These are phyloP conservation scores for Obelidium mucronatum DNA, from an alignment of 192 early-diverging fungal species.

Conservation along the genomic window DNA sequence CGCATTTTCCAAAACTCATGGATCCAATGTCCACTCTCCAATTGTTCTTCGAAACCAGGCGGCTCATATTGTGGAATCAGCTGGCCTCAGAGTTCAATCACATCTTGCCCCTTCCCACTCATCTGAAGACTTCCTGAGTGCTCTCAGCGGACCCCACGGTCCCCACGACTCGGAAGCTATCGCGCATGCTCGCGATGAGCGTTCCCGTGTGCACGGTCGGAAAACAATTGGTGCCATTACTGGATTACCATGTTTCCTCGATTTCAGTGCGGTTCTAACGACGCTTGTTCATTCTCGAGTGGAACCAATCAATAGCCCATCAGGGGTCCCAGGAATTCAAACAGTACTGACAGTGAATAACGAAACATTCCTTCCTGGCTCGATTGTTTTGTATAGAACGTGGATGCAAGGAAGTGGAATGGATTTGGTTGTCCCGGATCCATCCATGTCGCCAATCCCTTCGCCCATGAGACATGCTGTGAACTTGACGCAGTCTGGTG, in stretches of 20 bases:
- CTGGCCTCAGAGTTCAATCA: constrained; percentile 41
- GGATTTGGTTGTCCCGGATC: constrained; percentile 35
- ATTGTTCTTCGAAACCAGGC: constrained; percentile 56
- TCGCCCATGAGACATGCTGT: constrained; percentile 3
- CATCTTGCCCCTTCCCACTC: constrained; percentile 27
- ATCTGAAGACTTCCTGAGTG: background rate
- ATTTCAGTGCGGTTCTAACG: constrained; percentile 45
- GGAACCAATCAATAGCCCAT: constrained; percentile 11
- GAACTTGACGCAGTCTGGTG: background rate
- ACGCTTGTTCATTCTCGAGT: constrained; percentile 35
- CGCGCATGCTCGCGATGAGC: constrained; percentile 18
- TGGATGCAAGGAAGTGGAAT: constrained; percentile 55
- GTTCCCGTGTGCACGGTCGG: constrained; percentile 19
- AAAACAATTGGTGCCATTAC: constrained; percentile 56
- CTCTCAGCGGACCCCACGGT: background rate
- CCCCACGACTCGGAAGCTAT: constrained; percentile 38
- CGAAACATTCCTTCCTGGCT: constrained; percentile 83
- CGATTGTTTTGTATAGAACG: constrained; percentile 69
- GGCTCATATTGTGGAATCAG: constrained; percentile 54
- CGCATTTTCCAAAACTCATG: constrained; percentile 69
- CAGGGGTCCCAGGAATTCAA: constrained; percentile 44
- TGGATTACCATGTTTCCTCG: constrained; percentile 65
- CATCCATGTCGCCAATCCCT: constrained; percentile 1
- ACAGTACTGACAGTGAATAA: constrained; percentile 58
- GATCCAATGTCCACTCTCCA: constrained; percentile 49